Conservation (phyloP, 257 asterid species). For the Fraxinus americana region DNA sequence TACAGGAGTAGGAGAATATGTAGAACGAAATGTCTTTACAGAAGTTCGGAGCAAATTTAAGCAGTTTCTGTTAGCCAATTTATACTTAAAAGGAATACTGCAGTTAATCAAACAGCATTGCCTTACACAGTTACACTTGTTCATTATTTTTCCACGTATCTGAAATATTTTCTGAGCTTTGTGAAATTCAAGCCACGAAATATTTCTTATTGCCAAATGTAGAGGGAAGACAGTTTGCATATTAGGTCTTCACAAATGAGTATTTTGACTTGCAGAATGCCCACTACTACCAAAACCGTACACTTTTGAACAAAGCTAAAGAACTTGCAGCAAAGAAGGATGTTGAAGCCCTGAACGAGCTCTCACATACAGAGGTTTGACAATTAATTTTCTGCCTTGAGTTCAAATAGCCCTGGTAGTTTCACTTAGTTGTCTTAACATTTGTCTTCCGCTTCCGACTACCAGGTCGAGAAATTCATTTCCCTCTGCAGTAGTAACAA, state of each 20-base stretch:
- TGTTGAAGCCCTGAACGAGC: conserved; percentile 60
- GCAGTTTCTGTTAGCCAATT: neutral
- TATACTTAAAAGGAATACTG: neutral
- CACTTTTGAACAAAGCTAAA: conserved; percentile 58
- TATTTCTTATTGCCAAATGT: neutral
- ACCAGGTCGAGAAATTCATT: conserved; percentile 68
- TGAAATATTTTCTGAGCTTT: neutral
- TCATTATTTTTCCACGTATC: neutral
- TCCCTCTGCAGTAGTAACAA: conserved; percentile 55
- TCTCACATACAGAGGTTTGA: conserved; percentile 65
- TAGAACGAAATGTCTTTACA: neutral
- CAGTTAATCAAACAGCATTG: neutral
- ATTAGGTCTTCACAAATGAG: neutral
- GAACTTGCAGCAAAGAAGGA: conserved; percentile 80
- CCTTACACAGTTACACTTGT: too few relatives aligned
- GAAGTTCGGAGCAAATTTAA: neutral
- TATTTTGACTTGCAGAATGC: conserved; percentile 56
- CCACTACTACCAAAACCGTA: conserved; percentile 62
- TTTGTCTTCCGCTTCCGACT: neutral
- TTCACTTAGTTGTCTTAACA: neutral
- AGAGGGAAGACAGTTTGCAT: neutral
- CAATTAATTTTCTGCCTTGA: conserved; percentile 5
- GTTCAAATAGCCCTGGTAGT: neutral
- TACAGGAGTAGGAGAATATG: neutral
- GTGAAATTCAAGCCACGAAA: neutral